These are phyloP conservation scores for Phialophora tarda DNA, from an alignment of 2,329 filamentous ascomycete species.

Conservation along the genomic window DNA sequence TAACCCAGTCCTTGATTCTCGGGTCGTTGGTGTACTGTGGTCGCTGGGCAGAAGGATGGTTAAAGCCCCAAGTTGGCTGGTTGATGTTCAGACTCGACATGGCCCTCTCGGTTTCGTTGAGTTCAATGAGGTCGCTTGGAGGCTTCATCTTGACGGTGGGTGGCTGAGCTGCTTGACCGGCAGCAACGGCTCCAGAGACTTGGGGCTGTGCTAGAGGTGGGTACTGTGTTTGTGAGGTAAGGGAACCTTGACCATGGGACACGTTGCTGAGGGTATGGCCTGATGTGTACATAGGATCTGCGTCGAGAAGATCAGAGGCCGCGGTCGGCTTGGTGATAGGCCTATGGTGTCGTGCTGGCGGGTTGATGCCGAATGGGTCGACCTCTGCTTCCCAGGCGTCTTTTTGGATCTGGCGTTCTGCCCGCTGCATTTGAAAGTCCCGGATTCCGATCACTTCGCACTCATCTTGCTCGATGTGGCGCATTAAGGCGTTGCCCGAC, in stretches of 20 bases:
- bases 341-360: conserved; percentile 5
- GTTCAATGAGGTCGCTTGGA: conserved; percentile 21
- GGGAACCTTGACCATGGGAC: conserved; percentile 22
- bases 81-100: conserved; percentile 15
- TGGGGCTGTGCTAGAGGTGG: conserved; percentile 15
- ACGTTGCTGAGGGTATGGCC: conserved; percentile 21
- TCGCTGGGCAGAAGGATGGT: background rate
- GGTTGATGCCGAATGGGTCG: conserved; percentile 16
- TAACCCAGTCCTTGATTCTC: conserved; percentile 24
- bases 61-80: conserved; percentile 8
- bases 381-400: conserved; percentile 38
- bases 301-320: conserved; percentile 13
- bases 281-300: background rate
- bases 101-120: conserved; percentile 8
- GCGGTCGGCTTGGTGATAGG: conserved; percentile 3
- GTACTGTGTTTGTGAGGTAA: conserved; percentile 22
- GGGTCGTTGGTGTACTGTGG: background rate
- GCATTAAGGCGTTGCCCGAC: conserved; percentile 56
- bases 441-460: conserved; percentile 53
- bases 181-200: background rate
- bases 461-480: conserved; percentile 60
- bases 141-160: conserved; percentile 1
- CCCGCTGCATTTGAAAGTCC: conserved; percentile 56
- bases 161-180: background rate
- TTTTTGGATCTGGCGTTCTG: conserved; percentile 57